Evolutionary conservation across 176 grass and related monocot species (phyloP).

Genomic region (Urochloa ruziziensis): DNA sequence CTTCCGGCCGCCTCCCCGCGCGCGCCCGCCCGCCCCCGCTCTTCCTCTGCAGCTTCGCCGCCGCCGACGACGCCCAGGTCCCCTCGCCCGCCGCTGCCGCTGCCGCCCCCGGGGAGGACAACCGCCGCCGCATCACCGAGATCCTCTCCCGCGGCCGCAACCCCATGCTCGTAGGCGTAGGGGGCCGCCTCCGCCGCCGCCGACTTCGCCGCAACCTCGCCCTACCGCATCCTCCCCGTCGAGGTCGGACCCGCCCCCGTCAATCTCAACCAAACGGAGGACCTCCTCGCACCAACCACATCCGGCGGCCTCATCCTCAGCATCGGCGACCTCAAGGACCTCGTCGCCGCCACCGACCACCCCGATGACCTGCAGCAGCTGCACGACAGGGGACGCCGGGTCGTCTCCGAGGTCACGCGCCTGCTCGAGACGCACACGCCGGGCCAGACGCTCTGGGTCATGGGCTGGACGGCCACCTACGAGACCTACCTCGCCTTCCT

Average conservation of each 20-base stretch:
- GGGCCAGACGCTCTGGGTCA: constrained; percentile 51
- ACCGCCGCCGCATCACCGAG: constrained; percentile 67
- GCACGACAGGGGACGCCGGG: constrained; percentile 35
- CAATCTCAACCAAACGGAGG: neutral
- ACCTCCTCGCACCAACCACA: constrained; percentile 32
- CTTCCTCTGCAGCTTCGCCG: constrained; percentile 82
- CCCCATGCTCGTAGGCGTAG: constrained; percentile 83
- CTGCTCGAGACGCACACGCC: constrained; percentile 58
- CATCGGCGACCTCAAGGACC: constrained; percentile 76
- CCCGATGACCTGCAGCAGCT: constrained; percentile 23
- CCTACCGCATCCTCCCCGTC: constrained; percentile 48
- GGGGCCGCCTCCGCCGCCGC: constrained; percentile 58
- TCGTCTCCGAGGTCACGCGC: constrained; percentile 77
- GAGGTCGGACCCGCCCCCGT: constrained; percentile 9
- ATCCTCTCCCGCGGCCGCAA: constrained; percentile 71
- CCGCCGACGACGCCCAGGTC: constrained; percentile 55
- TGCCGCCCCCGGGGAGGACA: constrained; percentile 48
- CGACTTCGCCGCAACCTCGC: constrained; percentile 48
- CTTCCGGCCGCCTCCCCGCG: constrained; percentile 19
- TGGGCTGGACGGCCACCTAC: constrained; percentile 90
- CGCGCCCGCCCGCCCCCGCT: constrained; percentile 64
- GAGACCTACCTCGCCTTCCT: constrained; percentile 94
- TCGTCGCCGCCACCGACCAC: constrained; percentile 47
- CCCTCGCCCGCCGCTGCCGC: constrained; percentile 35
- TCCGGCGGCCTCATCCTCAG: constrained; percentile 60